phyloP scores from a whole-genome alignment of 345 rosid species.

The Ceriops decandra region DNA sequence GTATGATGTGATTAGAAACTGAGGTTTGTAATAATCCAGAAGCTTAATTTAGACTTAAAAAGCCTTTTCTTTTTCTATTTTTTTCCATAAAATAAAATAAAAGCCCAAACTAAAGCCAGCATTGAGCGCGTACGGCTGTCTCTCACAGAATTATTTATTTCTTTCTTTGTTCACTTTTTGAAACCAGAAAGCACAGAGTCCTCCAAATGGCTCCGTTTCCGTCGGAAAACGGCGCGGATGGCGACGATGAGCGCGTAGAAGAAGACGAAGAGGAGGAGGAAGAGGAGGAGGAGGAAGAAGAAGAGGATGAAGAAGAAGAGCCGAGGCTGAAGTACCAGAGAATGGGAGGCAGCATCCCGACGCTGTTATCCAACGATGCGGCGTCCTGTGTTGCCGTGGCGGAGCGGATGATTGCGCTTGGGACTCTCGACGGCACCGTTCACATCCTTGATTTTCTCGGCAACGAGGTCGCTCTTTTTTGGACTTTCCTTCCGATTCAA shows the following conservation, averaged over 20 bases:
- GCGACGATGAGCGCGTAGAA: constrained; percentile 80
- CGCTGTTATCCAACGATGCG: constrained; percentile 76
- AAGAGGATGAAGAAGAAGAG: constrained; percentile 65
- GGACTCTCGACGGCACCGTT: constrained; percentile 79
- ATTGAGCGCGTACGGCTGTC: no score
- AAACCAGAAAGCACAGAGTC: constrained; percentile 1
- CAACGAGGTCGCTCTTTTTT: constrained; percentile 55
- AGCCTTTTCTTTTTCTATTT: no score
- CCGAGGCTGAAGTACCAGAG: constrained; percentile 96
- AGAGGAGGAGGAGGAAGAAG: constrained; percentile 15
- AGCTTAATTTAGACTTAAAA: no score
- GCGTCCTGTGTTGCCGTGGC: constrained; percentile 94
- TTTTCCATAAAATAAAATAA: no score
- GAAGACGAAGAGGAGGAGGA: constrained; percentile 32
- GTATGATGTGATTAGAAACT: no score
- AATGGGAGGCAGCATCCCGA: constrained; percentile 90
- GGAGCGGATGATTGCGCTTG: constrained; percentile 97
- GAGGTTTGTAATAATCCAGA: no score
- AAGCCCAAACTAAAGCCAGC: no score
- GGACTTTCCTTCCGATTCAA: not conserved
- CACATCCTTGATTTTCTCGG: constrained; percentile 97
- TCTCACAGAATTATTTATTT: not conserved
- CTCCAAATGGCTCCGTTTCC: constrained; percentile 70
- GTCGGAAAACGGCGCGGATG: constrained; percentile 89
- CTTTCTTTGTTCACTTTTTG: not conserved